Conservation (phyloP, 2,329 filamentous ascomycete species). For the Xylariaceae sp. region DNA sequence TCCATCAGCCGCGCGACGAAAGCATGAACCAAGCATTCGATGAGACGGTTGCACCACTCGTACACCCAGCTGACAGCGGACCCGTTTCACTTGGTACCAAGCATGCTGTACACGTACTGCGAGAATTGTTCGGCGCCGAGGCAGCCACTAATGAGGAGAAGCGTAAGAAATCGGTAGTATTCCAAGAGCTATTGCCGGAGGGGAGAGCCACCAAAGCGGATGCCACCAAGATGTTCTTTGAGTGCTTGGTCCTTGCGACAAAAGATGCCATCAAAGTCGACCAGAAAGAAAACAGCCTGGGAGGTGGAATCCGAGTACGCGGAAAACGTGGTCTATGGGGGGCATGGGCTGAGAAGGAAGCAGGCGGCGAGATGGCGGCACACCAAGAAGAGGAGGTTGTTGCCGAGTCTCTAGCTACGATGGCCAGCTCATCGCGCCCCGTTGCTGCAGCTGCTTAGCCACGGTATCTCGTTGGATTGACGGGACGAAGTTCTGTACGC, state of each 20-base stretch:
- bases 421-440: conserved; percentile 32
- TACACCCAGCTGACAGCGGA: conserved; percentile 78
- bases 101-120: conserved; percentile 90
- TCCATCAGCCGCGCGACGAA: conserved; percentile 41
- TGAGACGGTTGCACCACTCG: conserved; percentile 68
- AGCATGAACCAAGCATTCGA: conserved; percentile 64
- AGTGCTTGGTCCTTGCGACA: conserved; percentile 89
- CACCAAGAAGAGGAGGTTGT: conserved; percentile 44
- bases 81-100: conserved; percentile 88
- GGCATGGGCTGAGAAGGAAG: conserved; percentile 81
- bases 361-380: conserved; percentile 57
- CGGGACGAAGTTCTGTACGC: conserved; percentile 16
- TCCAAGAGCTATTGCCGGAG: conserved; percentile 88
- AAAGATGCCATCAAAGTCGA: conserved; percentile 98
- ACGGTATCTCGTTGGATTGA: conserved; percentile 1
- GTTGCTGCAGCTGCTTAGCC: conserved; percentile 33
- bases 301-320: conserved; percentile 75
- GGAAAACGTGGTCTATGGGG: conserved; percentile 97
- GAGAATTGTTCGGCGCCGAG: conserved; percentile 77
- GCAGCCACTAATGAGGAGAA: conserved; percentile 65
- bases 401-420: conserved; percentile 34
- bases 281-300: conserved; percentile 68
- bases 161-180: conserved; percentile 74
- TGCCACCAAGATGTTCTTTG: conserved; percentile 99
- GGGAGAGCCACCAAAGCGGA: conserved; percentile 76